Evolutionary conservation across 441 rosid species (phyloP).

Genomic region (Hypseocharis bilobata): DNA sequence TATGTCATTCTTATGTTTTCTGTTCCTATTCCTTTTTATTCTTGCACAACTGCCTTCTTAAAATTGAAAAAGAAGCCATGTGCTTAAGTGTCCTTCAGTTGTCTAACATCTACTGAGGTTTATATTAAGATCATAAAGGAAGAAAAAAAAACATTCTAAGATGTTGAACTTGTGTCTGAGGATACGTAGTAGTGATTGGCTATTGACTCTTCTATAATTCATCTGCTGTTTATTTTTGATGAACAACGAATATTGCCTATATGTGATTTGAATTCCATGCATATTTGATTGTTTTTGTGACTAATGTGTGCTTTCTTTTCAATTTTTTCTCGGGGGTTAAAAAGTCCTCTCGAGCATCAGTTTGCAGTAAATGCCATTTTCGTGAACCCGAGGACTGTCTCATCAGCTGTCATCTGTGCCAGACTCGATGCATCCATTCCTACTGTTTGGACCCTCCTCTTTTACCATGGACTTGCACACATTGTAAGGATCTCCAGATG

Average conservation of each 20-base stretch:
- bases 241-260: neutral
- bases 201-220: neutral
- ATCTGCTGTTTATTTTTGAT: neutral
- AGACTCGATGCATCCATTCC: slow-evolving; percentile 48
- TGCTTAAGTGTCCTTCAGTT: neutral
- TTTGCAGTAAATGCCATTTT: slow-evolving; percentile 46
- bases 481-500: slow-evolving; percentile 66
- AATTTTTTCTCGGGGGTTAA: slow-evolving; percentile 5
- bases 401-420: slow-evolving; percentile 57
- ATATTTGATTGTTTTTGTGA: slow-evolving; percentile 1
- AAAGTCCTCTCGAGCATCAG: slow-evolving; percentile 38
- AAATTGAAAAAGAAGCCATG: neutral
- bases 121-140: neutral
- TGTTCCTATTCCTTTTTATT: neutral
- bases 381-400: slow-evolving; percentile 80
- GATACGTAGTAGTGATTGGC: neutral
- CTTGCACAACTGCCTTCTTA: no score
- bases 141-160: no score
- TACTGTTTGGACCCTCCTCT: slow-evolving; percentile 80
- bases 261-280: neutral
- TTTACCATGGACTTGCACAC: slow-evolving; percentile 77
- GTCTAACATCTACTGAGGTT: neutral
- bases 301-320: neutral
- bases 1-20: neutral
- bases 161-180: no score